Base-by-base conservation (phyloP, 352 stramenopile species). In the Pythium vanterpoolii region DNA sequence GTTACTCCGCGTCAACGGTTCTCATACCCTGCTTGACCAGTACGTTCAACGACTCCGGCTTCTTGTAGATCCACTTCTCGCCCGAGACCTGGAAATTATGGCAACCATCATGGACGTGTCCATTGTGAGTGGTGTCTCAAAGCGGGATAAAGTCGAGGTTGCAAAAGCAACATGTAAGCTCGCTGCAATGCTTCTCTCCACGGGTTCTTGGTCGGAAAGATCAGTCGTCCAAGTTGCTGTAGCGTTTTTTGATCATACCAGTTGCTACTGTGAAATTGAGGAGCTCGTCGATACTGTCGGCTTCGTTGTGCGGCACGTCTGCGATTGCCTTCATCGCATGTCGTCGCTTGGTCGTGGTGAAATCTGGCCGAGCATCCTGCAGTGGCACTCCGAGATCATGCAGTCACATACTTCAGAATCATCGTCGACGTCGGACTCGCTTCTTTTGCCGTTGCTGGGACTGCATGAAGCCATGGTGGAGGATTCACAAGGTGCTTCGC, bases 81-180 rank as follows among this genome's bases (percentile, higher is more conserved):
- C 60, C n/a, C 64, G 54, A 36, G 63, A 71, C 33, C 28, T 19
- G 9, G 48, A 71, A 19, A 43, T 68, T 3, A 33, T 62, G 23
- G 44, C 46, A 31, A 62, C 26, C 9, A 48, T 58, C 9, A 34
- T 11, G 13, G 27, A 50, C 42, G 24, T 42, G 18, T 56, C 44
- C 1, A 19, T 39, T 4, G 27, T 66, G 33, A 45, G 50, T 39
- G 38, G 24, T 19, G 36, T 16, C 21, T 65, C 56, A 11, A 52
- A 30, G 33, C 21, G 38, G 1, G 30, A 62, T 14, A 59, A 40
- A 11, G 5, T 55, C 6, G 62, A 65, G 23, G 46, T 62, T 0
- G 23, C 46, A 21, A 45, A 48, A 21, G 47, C 48, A 27, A 55
- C 56, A 2, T 67, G 60, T 28, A 47, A 67, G 11, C 44, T 67